These are phyloP conservation scores for Phialocephala subalpina DNA, from an alignment of 2,329 filamentous ascomycete species.

Conservation along the genomic window DNA sequence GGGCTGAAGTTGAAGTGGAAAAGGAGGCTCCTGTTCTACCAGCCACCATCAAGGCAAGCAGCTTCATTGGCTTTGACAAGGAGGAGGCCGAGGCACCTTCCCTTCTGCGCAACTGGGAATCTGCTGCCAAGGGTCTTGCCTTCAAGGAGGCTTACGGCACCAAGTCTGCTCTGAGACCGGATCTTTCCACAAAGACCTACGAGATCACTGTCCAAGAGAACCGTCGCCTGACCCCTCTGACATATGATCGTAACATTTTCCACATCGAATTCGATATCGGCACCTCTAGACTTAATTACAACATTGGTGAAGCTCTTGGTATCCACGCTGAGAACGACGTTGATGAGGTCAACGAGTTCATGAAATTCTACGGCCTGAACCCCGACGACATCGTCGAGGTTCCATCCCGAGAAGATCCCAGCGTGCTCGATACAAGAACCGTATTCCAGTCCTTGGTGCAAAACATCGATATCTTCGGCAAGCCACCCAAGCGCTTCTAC, in stretches of 20 bases:
- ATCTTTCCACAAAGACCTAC: conserved; percentile 84
- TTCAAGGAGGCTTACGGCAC: conserved; percentile 97
- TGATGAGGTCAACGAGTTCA: conserved; percentile 81
- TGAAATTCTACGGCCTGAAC: conserved; percentile 87
- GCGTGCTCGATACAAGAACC: conserved; percentile 84
- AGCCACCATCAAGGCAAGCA: conserved; percentile 75
- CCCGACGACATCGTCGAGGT: conserved; percentile 89
- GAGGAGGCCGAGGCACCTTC: conserved; percentile 72
- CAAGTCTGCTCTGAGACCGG: conserved; percentile 77
- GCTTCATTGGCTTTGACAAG: conserved; percentile 84
- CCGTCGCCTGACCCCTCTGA: conserved; percentile 84
- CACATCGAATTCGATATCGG: conserved; percentile 99
- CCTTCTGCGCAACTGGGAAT: conserved; percentile 79
- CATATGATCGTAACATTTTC: conserved; percentile 99
- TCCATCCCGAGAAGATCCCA: conserved; percentile 79
- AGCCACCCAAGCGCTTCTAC: conserved; percentile 97
- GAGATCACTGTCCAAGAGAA: conserved; percentile 95
- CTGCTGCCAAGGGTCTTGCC: conserved; percentile 83
- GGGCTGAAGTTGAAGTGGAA: conserved; percentile 73
- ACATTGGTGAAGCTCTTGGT: conserved; percentile 95
- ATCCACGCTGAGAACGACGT: conserved; percentile 95
- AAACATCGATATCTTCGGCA: conserved; percentile 96
- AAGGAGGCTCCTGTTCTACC: conserved; percentile 61
- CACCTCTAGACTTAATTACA: conserved; percentile 89
- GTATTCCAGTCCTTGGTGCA: conserved; percentile 91